Evolutionary conservation across 371 early-diverging fungal genomes (phyloP), one percentile per base, ranked within the genome.

Genomic region (Mucor piriformis): DNA sequence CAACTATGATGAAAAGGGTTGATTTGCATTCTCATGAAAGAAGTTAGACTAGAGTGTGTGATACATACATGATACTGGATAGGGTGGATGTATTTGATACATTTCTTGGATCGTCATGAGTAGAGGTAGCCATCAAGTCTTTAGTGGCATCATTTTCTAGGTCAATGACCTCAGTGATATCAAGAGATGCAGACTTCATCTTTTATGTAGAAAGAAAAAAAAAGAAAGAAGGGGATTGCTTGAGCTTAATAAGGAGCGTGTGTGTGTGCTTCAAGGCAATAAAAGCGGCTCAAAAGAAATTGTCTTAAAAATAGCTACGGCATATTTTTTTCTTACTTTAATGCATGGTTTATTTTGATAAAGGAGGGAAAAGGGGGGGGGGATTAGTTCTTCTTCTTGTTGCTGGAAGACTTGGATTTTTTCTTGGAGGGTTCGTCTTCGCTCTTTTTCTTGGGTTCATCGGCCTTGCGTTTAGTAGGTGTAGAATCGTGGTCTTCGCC

Each of bases 1-100:
- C 92, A 90, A 33, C 88, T 87, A 21, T 83, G 65, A 60, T 85
- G n/a, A 84, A 37, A 27, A 43, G n/a, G 38, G 8, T 4, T 5
- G 13, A 16, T 27, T 27, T 13, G 21, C 11, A 33, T 50, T 24
- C 12, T 13, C 25, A 38, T 38, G n/a, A 15, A 38, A 10, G 38
- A 15, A 5, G 15, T 15, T 16, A 38, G 13, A 38, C 7, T n/a
- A 38, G 10, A 33, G 10, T 6, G 33, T 33, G 6, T 6, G 23
- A n/a, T 27, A 16, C n/a, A 16, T 54, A 64, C 64, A 64, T 64
- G 34, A 64, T 64, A 24, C 64, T 64, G 7, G 59, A 54, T 35
- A 64, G 23, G 11, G 64, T 64, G 27, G 59, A 59, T 33, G 64
- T 59, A 27, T 64, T 64, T 6, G 64, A 64, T 10, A 64, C 59